Evolutionary conservation across 2,329 filamentous ascomycete genomes (phyloP).

Genomic region (Xylariaceae sp.): DNA sequence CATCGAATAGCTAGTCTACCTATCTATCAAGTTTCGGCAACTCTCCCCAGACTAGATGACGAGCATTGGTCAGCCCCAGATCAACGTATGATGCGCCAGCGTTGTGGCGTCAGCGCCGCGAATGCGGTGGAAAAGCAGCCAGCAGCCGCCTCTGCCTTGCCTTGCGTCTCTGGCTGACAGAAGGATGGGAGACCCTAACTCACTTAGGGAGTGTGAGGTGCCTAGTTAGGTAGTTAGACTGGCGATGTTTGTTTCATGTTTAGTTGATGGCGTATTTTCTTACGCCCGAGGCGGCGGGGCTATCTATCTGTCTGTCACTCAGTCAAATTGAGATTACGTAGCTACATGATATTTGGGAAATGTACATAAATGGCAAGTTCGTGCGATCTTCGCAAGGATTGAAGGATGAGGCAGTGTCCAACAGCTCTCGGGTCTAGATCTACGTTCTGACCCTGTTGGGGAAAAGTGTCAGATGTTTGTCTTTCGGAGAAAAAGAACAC

Average conservation of each 20-base stretch:
- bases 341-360: not conserved
- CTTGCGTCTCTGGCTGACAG: too few species aligned
- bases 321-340: not conserved
- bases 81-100: not conserved
- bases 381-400: too few species aligned
- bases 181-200: not conserved
- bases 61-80: not conserved
- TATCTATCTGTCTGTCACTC: not conserved
- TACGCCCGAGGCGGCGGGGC: not conserved
- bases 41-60: too few species aligned
- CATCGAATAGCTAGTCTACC: too few species aligned
- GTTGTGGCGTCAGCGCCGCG: not conserved
- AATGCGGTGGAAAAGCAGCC: not conserved
- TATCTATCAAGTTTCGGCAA: too few species aligned
- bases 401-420: constrained; percentile 26
- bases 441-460: constrained; percentile 1
- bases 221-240: constrained; percentile 2
- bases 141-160: not conserved
- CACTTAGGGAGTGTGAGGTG: not conserved
- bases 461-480: not conserved
- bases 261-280: not conserved
- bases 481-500: not conserved
- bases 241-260: constrained; percentile 20
- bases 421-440: too few species aligned
- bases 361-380: too few species aligned